Conservation (phyloP, 192 early-diverging fungal species). For the Phycomyces blakesleeanus region DNA sequence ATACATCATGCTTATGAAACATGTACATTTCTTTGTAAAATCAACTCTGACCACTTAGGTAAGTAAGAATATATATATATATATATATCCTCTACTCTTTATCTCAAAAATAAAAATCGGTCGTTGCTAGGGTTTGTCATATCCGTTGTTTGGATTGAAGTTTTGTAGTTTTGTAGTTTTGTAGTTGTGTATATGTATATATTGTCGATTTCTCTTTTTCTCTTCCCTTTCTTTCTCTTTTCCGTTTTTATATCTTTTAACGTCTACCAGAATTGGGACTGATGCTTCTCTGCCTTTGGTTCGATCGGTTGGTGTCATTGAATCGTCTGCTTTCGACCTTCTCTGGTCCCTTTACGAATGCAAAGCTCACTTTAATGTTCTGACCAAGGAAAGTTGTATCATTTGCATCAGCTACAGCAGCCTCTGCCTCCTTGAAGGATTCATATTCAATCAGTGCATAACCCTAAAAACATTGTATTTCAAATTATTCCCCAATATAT, state of each 20-base stretch:
- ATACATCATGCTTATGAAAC: no score
- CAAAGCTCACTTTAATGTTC: constrained; percentile 77
- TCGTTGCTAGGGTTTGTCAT: no score
- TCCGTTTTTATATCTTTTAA: background rate
- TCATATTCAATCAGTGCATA: constrained; percentile 92
- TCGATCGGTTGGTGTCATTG: background rate
- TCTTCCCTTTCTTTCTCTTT: background rate
- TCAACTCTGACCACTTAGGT: no score
- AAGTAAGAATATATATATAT: no score
- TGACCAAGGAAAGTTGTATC: constrained; percentile 72
- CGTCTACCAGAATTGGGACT: background rate
- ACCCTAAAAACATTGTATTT: constrained; percentile 56
- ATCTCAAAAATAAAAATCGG: no score
- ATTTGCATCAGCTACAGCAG: constrained; percentile 71
- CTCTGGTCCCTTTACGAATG: constrained; percentile 64
- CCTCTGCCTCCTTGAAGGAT: constrained; percentile 71
- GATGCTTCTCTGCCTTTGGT: background rate
- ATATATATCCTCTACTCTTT: no score
- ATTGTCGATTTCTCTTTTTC: background rate
- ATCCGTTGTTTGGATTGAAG: no score
- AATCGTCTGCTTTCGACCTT: background rate
- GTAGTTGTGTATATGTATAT: no score
- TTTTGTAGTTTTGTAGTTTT: no score
- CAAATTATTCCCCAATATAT: background rate
- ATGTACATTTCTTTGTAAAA: no score